Evolutionary conservation across 768 basidiomycete genomes (phyloP), one percentile per base, ranked within the genome.

Genomic region (Pisolithus microcarpus): DNA sequence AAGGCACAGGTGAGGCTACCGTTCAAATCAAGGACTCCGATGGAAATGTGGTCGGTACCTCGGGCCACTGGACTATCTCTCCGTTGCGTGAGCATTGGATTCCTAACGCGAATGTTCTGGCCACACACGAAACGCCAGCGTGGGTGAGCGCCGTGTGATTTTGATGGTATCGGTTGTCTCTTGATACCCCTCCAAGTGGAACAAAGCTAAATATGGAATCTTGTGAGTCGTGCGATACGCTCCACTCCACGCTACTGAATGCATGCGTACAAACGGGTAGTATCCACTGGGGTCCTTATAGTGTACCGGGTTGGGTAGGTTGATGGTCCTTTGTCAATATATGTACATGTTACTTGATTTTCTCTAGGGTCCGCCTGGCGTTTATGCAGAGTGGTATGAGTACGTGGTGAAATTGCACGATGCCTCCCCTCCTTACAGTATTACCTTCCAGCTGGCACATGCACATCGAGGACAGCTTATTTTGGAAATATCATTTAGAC

Each of bases 351-450:
- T 15, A 9, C 10, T n/a, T 5, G 28, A 43, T 18, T 47, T 38
- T 56, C 11, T 47, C 31, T 47, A 77, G 75, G 73, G 68, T 11
- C 71, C 74, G 2, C 61, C 65, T 0, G 58, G 56, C 13, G 54
- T 57, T 10, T 80, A 80, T 53, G 73, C 77, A 0, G 81, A 82
- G 59, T 82, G 79, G 79, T 81, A 80, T 52, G 61, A 74, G 76
- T 78, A 59, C 51, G 73, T 73, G 43, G 24, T 43, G 21, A n/a
- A 39, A 19, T 10, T 15, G 26, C 9, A 18, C 4, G 45, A 30
- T 21, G 30, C 10, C 39, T 40, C 38, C 26, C 4, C 10, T 13
- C 34, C 45, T 46, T 10, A 52, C 26, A n/a, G 7, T 34, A 34
- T 11, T 13, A 34, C 18, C 30, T 21, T 38, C 15, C 38, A 75